Conservation (phyloP, 2,329 filamentous ascomycete genomes). For the Pseudocercospora crystallina region DNA sequence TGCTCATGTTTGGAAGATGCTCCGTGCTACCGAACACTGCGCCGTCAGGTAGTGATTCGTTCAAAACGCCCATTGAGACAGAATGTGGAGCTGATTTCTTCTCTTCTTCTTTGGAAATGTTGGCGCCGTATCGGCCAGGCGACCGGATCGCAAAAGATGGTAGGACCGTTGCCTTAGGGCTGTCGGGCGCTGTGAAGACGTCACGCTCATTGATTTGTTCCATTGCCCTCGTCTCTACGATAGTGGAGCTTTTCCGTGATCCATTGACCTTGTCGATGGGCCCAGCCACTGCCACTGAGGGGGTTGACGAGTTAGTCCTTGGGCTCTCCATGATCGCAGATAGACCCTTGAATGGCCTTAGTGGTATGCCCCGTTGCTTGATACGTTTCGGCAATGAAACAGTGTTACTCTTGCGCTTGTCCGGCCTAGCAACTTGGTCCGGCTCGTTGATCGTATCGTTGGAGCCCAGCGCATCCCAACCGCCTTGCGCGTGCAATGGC, state of each 20-base stretch:
- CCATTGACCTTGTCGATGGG: too few species aligned
- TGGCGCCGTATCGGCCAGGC: slow-evolving; percentile 26
- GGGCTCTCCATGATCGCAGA: slow-evolving; percentile 43
- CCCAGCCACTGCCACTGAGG: too few species aligned
- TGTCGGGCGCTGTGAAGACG: slow-evolving; percentile 25
- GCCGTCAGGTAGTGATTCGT: slow-evolving; percentile 16
- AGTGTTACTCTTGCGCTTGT: slow-evolving; percentile 24
- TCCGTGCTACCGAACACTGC: slow-evolving; percentile 17
- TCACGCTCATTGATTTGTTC: not conserved
- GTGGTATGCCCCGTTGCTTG: slow-evolving; percentile 20
- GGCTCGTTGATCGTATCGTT: slow-evolving; percentile 36
- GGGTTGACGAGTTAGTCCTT: not conserved
- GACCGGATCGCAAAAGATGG: slow-evolving; percentile 32
- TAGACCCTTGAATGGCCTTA: slow-evolving; percentile 32
- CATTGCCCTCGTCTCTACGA: too few species aligned
- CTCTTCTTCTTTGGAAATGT: slow-evolving; percentile 21
- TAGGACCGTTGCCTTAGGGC: slow-evolving; percentile 26
- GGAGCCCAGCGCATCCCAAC: slow-evolving; percentile 44
- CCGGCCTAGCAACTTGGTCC: slow-evolving; percentile 6
- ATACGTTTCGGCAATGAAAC: slow-evolving; percentile 27
- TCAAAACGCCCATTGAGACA: slow-evolving; percentile 29
- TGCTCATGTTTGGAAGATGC: slow-evolving; percentile 10
- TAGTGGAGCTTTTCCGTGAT: too few species aligned
- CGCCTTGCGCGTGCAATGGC: slow-evolving; percentile 33
- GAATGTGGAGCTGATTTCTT: slow-evolving; percentile 22